Evolutionary conservation across 2,329 filamentous ascomycete genomes (phyloP), one percentile per base, ranked within the genome.

Genomic region (Penicillium sp.): DNA sequence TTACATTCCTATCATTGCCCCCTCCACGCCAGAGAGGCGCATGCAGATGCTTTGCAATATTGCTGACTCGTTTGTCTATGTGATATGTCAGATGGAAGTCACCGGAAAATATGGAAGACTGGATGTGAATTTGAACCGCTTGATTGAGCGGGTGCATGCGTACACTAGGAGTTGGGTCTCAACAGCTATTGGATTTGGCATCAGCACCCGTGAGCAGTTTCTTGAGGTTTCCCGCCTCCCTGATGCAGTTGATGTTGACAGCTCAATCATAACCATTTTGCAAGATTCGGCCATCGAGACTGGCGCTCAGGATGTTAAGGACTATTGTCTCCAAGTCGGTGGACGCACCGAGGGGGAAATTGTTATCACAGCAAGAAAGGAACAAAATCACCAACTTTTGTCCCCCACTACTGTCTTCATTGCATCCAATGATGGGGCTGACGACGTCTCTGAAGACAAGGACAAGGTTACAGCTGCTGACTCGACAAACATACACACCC

Each of bases 11-110:
- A 79, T 97, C 47, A 95, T 97, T 64, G 91, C 93, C 0, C 93
- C 93, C 1, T 86, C 91, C 4, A 97, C 93, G 0, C 94, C 91
- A 3, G 90, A 96, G 61, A 81, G 83, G 60, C 89, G 92, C 64
- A 95, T 97, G 90, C 91, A 89, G 76, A 81, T 95, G 39, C 86
- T 97, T 14, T 97, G 93, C 82, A 84, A 88, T 68, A 91, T 97
- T 57, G 92, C 93, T 65, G 91, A 97, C 75, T 96, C 92, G 1
- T 97, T 97, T 78, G 94, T 97, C 76, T 97, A 97, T 71, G 90
- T 97, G 56, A 91, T 97, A 47, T 97, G 92, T 23, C 83, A 91
- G 60, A 93, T 95, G 87, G 94, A 93, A 57, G 91, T 97, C 43
- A 97, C 92, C 3, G 93, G 93, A 61, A 91, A 90, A 8, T 85